A percentile compares a stretch with the other conserved stretches of the same genome.
Evolutionary conservation across 805 yeast species (phyloP).

Genomic region (Metschnikowia shivogae): DNA sequence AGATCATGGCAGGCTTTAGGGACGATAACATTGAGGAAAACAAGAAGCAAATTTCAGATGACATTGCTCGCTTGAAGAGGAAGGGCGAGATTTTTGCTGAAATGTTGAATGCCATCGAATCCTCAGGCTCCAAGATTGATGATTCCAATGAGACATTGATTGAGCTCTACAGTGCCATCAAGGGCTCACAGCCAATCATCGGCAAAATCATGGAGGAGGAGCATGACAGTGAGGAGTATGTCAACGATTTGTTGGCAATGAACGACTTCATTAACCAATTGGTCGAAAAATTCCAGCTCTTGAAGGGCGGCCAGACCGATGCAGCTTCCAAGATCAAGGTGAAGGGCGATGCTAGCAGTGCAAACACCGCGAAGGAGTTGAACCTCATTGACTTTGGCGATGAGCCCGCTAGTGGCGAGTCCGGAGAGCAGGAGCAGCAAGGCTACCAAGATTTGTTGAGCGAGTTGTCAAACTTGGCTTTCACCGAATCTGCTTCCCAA

Average conservation of each 20-base stretch:
- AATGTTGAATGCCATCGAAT: constrained; percentile 59
- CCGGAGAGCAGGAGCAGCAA: constrained; percentile 30
- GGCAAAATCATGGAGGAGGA: constrained; percentile 82
- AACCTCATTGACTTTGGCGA: constrained; percentile 44
- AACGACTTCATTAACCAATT: constrained; percentile 74
- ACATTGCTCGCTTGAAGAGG: constrained; percentile 75
- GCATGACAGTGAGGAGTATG: constrained; percentile 50
- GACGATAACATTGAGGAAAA: constrained; percentile 74
- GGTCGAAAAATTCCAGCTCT: constrained; percentile 58
- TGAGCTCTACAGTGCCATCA: constrained; percentile 75
- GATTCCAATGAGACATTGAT: constrained; percentile 66
- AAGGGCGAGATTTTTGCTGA: constrained; percentile 86
- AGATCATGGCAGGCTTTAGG: constrained; percentile 96
- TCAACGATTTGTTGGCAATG: constrained; percentile 58
- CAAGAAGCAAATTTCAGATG: constrained; percentile 75
- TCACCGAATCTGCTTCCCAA: constrained; percentile 33
- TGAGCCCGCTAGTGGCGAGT: constrained; percentile 31
- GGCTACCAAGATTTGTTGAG: constrained; percentile 67
- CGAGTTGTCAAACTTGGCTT: constrained; percentile 62
- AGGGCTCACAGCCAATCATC: constrained; percentile 81
- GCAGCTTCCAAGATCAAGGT: constrained; percentile 49
- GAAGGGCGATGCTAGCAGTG: constrained; percentile 21
- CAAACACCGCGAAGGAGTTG: constrained; percentile 25
- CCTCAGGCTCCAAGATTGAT: constrained; percentile 36
- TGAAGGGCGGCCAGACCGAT: constrained; percentile 59